These are phyloP conservation scores for Pseudopyrenochaeta lycopersici DNA, from an alignment of 2,329 filamentous ascomycete genomes.

Conservation along the genomic window DNA sequence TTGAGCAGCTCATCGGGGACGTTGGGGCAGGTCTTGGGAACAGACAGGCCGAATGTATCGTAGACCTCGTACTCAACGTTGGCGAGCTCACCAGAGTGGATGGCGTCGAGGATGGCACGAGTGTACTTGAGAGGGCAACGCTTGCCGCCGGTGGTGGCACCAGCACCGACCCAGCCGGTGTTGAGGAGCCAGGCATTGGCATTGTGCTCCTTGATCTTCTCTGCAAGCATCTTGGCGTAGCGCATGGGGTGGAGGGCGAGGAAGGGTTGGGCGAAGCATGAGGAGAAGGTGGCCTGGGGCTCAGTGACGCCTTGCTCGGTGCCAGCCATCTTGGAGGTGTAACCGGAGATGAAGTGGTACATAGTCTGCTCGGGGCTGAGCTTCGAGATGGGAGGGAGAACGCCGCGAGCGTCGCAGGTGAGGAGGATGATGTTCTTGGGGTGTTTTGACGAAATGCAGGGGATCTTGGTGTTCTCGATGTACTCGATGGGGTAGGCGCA, in stretches of 20 bases:
- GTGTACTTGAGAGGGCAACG: conserved; percentile 99
- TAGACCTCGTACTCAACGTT: conserved; percentile 94
- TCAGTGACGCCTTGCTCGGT: conserved; percentile 97
- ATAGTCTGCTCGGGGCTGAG: conserved; percentile 94
- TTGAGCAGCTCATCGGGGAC: conserved; percentile 94
- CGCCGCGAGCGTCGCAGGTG: conserved; percentile 96
- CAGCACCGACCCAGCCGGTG: conserved; percentile 96
- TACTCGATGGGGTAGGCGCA: conserved; percentile 99
- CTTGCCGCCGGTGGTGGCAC: conserved; percentile 90
- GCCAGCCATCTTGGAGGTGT: conserved; percentile 99
- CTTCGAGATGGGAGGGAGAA: conserved; percentile 97
- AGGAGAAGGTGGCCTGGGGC: conserved; percentile 98
- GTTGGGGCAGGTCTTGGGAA: conserved; percentile 89
- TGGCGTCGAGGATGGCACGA: conserved; percentile 95
- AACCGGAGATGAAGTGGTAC: conserved; percentile 99
- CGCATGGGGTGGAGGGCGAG: conserved; percentile 98
- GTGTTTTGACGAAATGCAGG: conserved; percentile 86
- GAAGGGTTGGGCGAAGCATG: conserved; percentile 99
- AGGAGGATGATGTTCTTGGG: conserved; percentile 98
- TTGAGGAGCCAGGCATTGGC: conserved; percentile 98
- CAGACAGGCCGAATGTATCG: conserved; percentile 93
- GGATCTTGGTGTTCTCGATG: conserved; percentile 98
- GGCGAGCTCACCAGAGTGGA: conserved; percentile 95
- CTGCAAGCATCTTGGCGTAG: conserved; percentile 97
- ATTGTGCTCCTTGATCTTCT: conserved; percentile 96